A percentile compares a stretch with the other conserved stretches of the same genome.
phyloP scores from a whole-genome alignment of 768 basidiomycete species.

The Coprinopsis cinerea region DNA sequence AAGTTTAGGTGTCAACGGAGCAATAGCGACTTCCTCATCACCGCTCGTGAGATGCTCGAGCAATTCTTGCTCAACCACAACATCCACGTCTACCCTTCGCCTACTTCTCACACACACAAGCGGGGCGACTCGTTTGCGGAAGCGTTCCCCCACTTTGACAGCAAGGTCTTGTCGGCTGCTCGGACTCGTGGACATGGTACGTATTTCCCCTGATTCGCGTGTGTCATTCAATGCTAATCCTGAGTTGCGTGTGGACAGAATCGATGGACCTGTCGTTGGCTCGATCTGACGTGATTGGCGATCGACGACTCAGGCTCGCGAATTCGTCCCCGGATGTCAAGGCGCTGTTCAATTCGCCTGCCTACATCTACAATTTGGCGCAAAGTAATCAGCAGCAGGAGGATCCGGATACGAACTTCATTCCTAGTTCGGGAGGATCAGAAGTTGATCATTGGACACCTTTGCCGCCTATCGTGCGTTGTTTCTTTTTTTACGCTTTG shows the following conservation, averaged over 20 bases:
- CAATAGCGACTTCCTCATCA: constrained; percentile 88
- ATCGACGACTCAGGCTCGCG: constrained; percentile 73
- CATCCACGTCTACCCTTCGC: constrained; percentile 75
- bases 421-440: constrained; percentile 32
- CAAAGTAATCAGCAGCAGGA: constrained; percentile 42
- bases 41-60: constrained; percentile 89
- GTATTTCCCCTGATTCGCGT: constrained; percentile 12
- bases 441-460: constrained; percentile 73
- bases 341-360: constrained; percentile 84
- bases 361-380: constrained; percentile 69
- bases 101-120: constrained; percentile 74
- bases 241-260: constrained; percentile 39
- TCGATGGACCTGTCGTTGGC: constrained; percentile 62
- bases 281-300: constrained; percentile 63
- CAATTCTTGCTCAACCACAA: constrained; percentile 84
- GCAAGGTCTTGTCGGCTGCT: constrained; percentile 82
- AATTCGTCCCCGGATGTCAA: constrained; percentile 94
- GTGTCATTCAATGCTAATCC: constrained; percentile 2
- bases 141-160: constrained; percentile 94
- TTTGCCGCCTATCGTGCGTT: constrained; percentile 66
- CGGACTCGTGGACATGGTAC: constrained; percentile 58
- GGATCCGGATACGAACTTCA: constrained; percentile 55
- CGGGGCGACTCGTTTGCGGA: constrained; percentile 91
- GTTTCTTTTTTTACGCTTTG: constrained; percentile 10
- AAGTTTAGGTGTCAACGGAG: constrained; percentile 94